A percentile compares a stretch with the other conserved stretches of the same genome.
These are phyloP conservation scores for Musa balbisiana DNA, from an alignment of 202 grass and related monocot genomes.

Conservation along the genomic window DNA sequence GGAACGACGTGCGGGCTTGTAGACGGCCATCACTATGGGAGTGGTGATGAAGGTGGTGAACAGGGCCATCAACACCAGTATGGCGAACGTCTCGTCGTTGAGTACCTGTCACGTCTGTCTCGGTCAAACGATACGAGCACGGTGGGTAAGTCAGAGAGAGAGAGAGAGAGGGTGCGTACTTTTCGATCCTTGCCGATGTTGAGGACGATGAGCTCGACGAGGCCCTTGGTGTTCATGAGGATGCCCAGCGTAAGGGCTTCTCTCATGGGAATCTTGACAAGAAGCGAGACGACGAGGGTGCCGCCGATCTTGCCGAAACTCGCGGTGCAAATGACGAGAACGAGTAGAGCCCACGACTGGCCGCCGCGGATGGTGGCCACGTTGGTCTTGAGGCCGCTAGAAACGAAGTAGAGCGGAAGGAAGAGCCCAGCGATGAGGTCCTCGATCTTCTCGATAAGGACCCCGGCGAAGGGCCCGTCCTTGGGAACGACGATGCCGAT, in stretches of 20 bases:
- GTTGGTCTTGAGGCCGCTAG: conserved; percentile 59
- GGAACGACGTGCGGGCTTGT: conserved; percentile 27
- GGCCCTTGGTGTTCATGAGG: conserved; percentile 65
- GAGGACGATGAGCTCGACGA: conserved; percentile 57
- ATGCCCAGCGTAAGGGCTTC: conserved; percentile 41
- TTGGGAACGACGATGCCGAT: conserved; percentile 61
- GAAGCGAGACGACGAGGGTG: conserved; percentile 25
- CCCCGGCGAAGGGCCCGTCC: conserved; percentile 52
- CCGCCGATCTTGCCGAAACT: conserved; percentile 54
- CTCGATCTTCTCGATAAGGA: conserved; percentile 64
- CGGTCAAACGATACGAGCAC: neutral
- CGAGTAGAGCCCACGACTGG: conserved; percentile 43
- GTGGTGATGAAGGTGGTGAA: conserved; percentile 52
- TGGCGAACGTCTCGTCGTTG: conserved; percentile 51
- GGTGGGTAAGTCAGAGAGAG: too few relatives aligned
- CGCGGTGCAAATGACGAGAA: conserved; percentile 36
- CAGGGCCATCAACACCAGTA: conserved; percentile 54
- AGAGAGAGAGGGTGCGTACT: neutral
- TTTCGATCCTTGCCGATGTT: conserved; percentile 55
- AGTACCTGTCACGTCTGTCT: conserved; percentile 20
- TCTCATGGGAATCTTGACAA: conserved; percentile 20
- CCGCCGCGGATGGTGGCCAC: conserved; percentile 34
- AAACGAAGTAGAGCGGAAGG: conserved; percentile 58
- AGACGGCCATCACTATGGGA: conserved; percentile 35
- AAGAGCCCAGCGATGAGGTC: conserved; percentile 57